A percentile compares a stretch with the other conserved stretches of the same genome.
Evolutionary conservation across 2,329 filamentous ascomycete genomes (phyloP).

Genomic region (Colletotrichum gigasporum): DNA sequence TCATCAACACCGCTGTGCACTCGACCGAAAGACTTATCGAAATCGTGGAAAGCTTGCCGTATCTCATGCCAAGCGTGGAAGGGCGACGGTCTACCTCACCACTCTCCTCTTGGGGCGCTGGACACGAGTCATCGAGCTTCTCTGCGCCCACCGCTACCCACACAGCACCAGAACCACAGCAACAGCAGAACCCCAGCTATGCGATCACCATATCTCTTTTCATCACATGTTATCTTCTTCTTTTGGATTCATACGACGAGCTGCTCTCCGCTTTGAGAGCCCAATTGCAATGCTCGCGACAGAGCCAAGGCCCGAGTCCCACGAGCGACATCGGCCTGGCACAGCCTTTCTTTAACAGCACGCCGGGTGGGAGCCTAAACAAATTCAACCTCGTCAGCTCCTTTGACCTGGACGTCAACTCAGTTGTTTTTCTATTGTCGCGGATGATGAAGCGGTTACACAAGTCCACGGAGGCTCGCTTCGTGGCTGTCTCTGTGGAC

Average conservation of each 20-base stretch:
- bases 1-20: conserved; percentile 18
- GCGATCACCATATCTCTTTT: conserved; percentile 18
- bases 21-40: conserved; percentile 26
- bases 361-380: neutral
- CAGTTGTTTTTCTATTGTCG: conserved; percentile 21
- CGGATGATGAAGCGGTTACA: conserved; percentile 25
- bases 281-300: conserved; percentile 17
- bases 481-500: neutral
- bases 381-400: conserved; percentile 15
- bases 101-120: neutral
- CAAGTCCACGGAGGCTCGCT: conserved; percentile 20
- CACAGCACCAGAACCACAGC: neutral
- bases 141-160: neutral
- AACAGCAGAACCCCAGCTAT: neutral
- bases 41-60: conserved; percentile 8
- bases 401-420: conserved; percentile 22
- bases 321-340: conserved; percentile 7
- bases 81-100: conserved; percentile 15
- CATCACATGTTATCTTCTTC: conserved; percentile 22
- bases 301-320: conserved; percentile 22
- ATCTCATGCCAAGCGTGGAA: conserved; percentile 6
- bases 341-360: conserved; percentile 12
- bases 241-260: conserved; percentile 20
- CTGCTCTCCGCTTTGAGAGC: conserved; percentile 6
- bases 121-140: conserved; percentile 2